Base-by-base conservation (phyloP, 495 filamentous ascomycete genomes). In the Cetradonia linearis region DNA sequence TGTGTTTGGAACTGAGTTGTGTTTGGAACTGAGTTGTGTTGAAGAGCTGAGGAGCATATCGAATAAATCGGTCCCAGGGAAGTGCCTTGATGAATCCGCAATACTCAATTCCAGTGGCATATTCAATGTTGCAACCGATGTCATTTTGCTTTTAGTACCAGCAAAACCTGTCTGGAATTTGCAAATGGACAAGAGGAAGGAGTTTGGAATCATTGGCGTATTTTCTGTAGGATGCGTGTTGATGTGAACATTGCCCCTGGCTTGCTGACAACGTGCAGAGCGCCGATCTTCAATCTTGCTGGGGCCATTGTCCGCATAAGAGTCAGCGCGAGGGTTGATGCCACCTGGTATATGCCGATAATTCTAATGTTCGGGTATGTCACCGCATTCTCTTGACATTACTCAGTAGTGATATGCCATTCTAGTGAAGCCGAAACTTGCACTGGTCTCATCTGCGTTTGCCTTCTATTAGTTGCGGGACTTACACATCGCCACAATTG, bases 211-310 rank as follows among this genome's bases (percentile, higher is more conserved):
- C 1, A 69, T 70, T 16, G 47, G 67, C 27, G 63, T 73, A 38
- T 74, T 76, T 56, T 70, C 70, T 14, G 67, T 73, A 28, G 74
- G 72, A 25, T 60, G 68, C n/a, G 60, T 67, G 74, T 76, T n/a
- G n/a, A 65, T 47, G 68, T 64, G 47, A 28, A 10, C 36, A 38
- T 14, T 25, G 8, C 42, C 25, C 27, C 6, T 50, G 2, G 9
- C 25, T 1, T 6, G 6, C 27, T 50, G 27, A 50, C 48, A 27
- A 11, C 30, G 18, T n/a, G 30, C 48, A 70, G 67, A 37, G 70
- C 67, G 27, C 69, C 69, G 37, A 34, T 67, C 16, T 70, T 70
- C 56, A 68, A 67, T 53, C 56, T 66, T 1, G 52, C 67, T 20
- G 69, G 69, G 30, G 56, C 66, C 16, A 55, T 68, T 14, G 65